Conservation (phyloP, 495 filamentous ascomycete genomes). For the Pseudotulostoma volvatum region DNA sequence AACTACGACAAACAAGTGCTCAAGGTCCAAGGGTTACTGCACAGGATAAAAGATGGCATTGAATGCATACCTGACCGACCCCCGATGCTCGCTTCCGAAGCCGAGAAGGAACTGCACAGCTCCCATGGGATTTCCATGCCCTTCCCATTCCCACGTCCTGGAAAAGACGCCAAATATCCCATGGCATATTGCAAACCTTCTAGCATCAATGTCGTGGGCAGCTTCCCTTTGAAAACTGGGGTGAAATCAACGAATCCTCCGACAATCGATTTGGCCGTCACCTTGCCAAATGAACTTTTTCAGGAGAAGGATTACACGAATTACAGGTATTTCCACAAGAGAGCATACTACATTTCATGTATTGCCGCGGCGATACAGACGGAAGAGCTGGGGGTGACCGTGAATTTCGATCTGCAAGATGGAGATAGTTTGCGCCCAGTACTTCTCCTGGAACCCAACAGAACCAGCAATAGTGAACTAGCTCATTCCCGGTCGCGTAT, state of each 20-base stretch:
- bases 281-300: slow-evolving; percentile 64
- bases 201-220: slow-evolving; percentile 75
- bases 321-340: slow-evolving; percentile 84
- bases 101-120: slow-evolving; percentile 49
- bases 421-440: slow-evolving; percentile 67
- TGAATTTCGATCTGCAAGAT: slow-evolving; percentile 52
- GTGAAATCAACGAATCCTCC: slow-evolving; percentile 39
- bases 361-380: slow-evolving; percentile 52
- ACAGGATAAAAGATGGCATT: slow-evolving; percentile 56
- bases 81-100: slow-evolving; percentile 44
- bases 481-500: slow-evolving; percentile 38
- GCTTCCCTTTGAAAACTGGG: slow-evolving; percentile 64
- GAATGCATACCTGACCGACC: slow-evolving; percentile 44
- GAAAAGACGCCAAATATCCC: slow-evolving; percentile 59
- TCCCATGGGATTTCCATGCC: slow-evolving; percentile 52
- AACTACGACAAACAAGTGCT: slow-evolving; percentile 49
- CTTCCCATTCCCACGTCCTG: slow-evolving; percentile 62
- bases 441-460: slow-evolving; percentile 36
- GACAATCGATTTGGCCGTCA: slow-evolving; percentile 65
- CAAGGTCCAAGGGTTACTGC: slow-evolving; percentile 51
- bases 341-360: slow-evolving; percentile 79
- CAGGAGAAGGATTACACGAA: slow-evolving; percentile 93
- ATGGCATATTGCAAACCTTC: slow-evolving; percentile 59
- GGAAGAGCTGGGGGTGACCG: slow-evolving; percentile 31
- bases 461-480: slow-evolving; percentile 11